Conservation (phyloP, 352 stramenopile genomes). For the Globisporangium lucens region DNA sequence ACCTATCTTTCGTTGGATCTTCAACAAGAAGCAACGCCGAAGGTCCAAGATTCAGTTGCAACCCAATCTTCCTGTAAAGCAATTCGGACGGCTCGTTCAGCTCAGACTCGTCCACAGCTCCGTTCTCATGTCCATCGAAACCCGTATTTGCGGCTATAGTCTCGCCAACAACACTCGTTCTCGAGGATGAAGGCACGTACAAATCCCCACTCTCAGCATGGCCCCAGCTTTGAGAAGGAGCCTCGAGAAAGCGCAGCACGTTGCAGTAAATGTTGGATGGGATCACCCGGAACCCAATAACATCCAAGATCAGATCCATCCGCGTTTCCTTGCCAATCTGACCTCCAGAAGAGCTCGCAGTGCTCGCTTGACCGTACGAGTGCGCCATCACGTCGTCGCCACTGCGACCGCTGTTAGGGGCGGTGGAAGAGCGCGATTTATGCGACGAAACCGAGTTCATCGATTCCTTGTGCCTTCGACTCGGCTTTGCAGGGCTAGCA, state of each 20-base stretch:
- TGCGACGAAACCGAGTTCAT: constrained; percentile 10
- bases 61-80: constrained; percentile 40
- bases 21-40: constrained; percentile 75
- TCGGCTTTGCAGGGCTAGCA: constrained; percentile 12
- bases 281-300: constrained; percentile 76
- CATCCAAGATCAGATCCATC: constrained; percentile 68
- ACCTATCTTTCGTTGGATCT: constrained; percentile 62
- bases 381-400: constrained; percentile 11
- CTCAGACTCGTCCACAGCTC: background rate
- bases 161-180: background rate
- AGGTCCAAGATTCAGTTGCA: constrained; percentile 61
- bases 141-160: background rate
- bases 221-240: constrained; percentile 23
- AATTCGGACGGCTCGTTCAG: constrained; percentile 17
- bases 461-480: constrained; percentile 14
- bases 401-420: constrained; percentile 10
- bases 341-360: constrained; percentile 4
- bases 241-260: constrained; percentile 66
- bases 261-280: constrained; percentile 84
- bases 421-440: constrained; percentile 9
- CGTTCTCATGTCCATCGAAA: background rate
- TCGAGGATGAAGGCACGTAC: background rate
- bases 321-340: constrained; percentile 29
- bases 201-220: constrained; percentile 2
- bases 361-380: constrained; percentile 9